Conservation (phyloP, 2,329 filamentous ascomycete species). For the Aspergillus fijiensis region DNA sequence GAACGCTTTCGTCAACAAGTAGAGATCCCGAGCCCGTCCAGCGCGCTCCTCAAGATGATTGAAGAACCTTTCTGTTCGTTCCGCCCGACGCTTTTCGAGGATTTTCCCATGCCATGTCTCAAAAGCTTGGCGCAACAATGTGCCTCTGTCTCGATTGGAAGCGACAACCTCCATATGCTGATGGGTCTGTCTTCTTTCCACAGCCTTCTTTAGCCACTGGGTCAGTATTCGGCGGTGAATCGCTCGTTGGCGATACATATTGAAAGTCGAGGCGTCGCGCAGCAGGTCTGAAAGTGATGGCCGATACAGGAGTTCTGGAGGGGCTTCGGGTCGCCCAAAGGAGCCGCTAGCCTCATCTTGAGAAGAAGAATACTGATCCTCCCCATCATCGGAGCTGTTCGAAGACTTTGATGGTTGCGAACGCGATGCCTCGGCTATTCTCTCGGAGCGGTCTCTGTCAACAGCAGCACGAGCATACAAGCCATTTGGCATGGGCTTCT, state of each 20-base stretch:
- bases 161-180: constrained; percentile 46
- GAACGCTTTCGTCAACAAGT: constrained; percentile 64
- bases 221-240: constrained; percentile 43
- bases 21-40: constrained; percentile 63
- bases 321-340: constrained; percentile 29
- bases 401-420: constrained; percentile 9
- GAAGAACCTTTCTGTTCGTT: constrained; percentile 55
- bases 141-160: constrained; percentile 50
- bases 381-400: constrained; percentile 24
- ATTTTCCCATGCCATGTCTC: constrained; percentile 50
- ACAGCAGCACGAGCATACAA: constrained; percentile 30
- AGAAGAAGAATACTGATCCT: constrained; percentile 21
- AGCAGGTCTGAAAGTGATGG: constrained; percentile 53
- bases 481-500: constrained; percentile 25
- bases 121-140: constrained; percentile 54
- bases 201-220: constrained; percentile 50
- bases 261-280: constrained; percentile 52
- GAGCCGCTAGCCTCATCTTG: constrained; percentile 24
- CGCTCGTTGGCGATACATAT: constrained; percentile 42
- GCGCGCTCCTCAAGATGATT: constrained; percentile 60
- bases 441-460: constrained; percentile 30
- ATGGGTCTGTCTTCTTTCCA: constrained; percentile 38
- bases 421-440: constrained; percentile 25
- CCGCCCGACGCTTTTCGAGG: constrained; percentile 41
- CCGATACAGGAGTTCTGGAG: constrained; percentile 45